Conservation (phyloP, 2,329 filamentous ascomycete genomes). For the Fusarium buxicola region DNA sequence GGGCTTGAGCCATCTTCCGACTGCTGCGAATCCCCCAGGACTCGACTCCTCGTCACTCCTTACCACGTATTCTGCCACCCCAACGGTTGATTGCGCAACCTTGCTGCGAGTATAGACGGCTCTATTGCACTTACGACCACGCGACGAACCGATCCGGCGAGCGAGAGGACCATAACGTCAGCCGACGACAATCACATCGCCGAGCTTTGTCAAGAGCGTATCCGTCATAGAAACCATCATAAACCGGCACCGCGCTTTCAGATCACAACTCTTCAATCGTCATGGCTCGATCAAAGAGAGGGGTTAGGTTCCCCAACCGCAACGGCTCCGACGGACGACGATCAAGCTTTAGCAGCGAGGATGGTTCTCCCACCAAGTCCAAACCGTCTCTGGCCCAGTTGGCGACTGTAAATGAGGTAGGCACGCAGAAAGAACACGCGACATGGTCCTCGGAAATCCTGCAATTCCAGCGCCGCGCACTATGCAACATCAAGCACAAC, state of each 20-base stretch:
- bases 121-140: slow-evolving; percentile 4
- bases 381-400: slow-evolving; percentile 47
- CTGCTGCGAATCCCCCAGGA: slow-evolving; percentile 16
- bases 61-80: slow-evolving; percentile 13
- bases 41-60: slow-evolving; percentile 24
- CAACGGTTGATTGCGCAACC: slow-evolving; percentile 1
- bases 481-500: not conserved
- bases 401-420: slow-evolving; percentile 53
- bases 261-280: slow-evolving; percentile 17
- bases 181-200: slow-evolving; percentile 21
- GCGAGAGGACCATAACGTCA: slow-evolving; percentile 10
- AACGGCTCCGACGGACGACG: slow-evolving; percentile 66
- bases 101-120: slow-evolving; percentile 7
- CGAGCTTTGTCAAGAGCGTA: slow-evolving; percentile 6
- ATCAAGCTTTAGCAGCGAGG: slow-evolving; percentile 77
- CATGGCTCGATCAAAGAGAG: slow-evolving; percentile 59
- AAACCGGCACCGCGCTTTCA: slow-evolving; percentile 9
- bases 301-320: slow-evolving; percentile 66
- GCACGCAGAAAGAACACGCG: slow-evolving; percentile 7
- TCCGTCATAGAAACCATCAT: not conserved
- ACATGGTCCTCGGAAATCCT: not conserved
- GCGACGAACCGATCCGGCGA: slow-evolving; percentile 6
- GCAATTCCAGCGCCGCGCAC: not conserved
- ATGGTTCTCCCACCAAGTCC: slow-evolving; percentile 51
- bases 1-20: slow-evolving; percentile 11